Base-by-base conservation (phyloP, 805 yeast genomes). In the Candida methanosorbosa region DNA sequence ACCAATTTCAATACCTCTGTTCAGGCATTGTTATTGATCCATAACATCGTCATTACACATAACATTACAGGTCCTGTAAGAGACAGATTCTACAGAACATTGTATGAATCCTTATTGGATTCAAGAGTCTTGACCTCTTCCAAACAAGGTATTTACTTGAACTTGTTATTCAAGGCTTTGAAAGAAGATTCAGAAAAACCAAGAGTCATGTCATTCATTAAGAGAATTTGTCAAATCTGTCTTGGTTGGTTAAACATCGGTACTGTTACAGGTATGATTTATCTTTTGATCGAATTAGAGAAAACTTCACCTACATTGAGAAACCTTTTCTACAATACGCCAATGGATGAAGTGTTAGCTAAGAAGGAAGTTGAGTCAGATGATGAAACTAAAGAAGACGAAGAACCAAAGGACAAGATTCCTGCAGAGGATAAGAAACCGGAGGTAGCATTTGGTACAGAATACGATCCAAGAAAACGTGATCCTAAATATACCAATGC, bases 401-500 rank as follows among this genome's bases (percentile, higher is more conserved):
- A 55, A 25, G 51, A 45, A 15, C 42, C 38, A 12, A 31, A 13
- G 4, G 42, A 43, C 9, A 32, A 22, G 21, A 35, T 37, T 40
- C 27, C 19, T 44, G 29, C 27, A 41, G 34, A 25, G 15, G 39
- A 33, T 16, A 30, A 18, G 9, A 45, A 42, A 33, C 38, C 29
- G 11, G 43, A 22, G n/a, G 29, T 18, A 18, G n/a, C n/a, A n/a
- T n/a, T n/a, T n/a, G n/a, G n/a, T n/a, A 44, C 31, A 31, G 47
- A 43, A 11, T 92, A 92, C 54, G 97, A 92, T 57, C 75, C 94
- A 24, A 77, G 77, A 49, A 85, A 84, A 52, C 76, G 97, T 56
- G 97, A 92, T 54, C 98, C 98, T n/a, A 69, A 73, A 44, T 86
- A 59, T 53, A 85, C 97, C n/a, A 71, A 84, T 54, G 97, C 97